These are phyloP conservation scores for Suillus alpinus DNA, from an alignment of 768 basidiomycete genomes.

Conservation along the genomic window DNA sequence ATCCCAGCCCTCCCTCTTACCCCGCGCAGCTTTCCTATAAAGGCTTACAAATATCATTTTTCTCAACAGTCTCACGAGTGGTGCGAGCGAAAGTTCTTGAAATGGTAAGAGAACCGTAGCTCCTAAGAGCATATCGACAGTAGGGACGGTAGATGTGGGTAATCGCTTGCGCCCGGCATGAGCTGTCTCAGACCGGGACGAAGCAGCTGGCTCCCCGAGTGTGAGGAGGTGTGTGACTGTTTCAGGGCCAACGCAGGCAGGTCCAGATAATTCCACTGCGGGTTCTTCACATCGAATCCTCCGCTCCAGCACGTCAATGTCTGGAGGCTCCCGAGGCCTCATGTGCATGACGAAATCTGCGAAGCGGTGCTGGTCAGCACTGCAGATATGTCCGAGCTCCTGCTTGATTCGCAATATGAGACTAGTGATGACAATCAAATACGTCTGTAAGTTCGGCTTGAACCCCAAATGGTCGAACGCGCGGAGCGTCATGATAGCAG, in stretches of 20 bases:
- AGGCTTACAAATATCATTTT: constrained; percentile 18
- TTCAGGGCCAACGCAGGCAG: constrained; percentile 13
- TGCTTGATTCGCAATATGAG: constrained; percentile 33
- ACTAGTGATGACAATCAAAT: constrained; percentile 38
- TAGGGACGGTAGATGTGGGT: constrained; percentile 10
- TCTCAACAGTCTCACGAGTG: constrained; percentile 21
- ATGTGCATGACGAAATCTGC: constrained; percentile 24
- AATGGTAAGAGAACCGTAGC: not conserved
- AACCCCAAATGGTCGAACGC: constrained; percentile 29
- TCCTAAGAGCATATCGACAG: constrained; percentile 17
- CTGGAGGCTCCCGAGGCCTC: constrained; percentile 18
- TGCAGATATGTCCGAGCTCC: constrained; percentile 11
- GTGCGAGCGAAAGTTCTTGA: constrained; percentile 17
- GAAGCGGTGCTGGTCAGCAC: constrained; percentile 14
- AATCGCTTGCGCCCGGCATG: not conserved
- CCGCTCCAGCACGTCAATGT: constrained; percentile 9
- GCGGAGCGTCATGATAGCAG: constrained; percentile 39
- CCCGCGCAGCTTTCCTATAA: constrained; percentile 19
- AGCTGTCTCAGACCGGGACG: not conserved
- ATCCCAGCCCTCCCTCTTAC: constrained; percentile 18
- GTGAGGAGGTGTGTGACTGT: constrained; percentile 21
- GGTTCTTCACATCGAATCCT: constrained; percentile 12
- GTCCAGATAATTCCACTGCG: not conserved
- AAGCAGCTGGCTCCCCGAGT: constrained; percentile 11
- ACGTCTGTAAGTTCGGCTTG: constrained; percentile 34